These are phyloP conservation scores for Pascua sp. DNA, from an alignment of 1,284 basidiomycete genomes.

Conservation along the genomic window DNA sequence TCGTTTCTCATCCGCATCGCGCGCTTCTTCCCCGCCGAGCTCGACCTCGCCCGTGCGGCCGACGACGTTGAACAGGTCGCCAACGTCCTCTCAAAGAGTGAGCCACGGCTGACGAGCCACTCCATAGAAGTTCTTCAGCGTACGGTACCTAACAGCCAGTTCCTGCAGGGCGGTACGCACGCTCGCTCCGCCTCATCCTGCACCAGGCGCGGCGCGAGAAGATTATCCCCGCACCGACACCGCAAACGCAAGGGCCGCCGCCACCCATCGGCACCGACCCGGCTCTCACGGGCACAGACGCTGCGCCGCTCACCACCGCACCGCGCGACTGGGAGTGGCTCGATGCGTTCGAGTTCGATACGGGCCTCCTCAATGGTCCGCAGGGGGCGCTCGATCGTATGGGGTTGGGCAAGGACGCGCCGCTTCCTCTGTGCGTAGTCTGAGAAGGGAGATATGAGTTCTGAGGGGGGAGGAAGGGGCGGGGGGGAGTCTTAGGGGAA, in stretches of 20 bases:
- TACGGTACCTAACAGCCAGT: constrained; percentile 53
- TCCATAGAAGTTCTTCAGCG: too few relatives aligned
- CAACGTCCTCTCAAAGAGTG: constrained; percentile 66
- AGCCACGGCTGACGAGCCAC: constrained; percentile 14
- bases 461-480: too few relatives aligned
- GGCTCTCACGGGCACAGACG: neutral
- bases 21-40: constrained; percentile 76
- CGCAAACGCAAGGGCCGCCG: neutral
- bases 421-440: constrained; percentile 19
- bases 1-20: constrained; percentile 75
- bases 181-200: constrained; percentile 76
- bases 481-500: too few relatives aligned
- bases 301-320: neutral
- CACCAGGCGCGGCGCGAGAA: constrained; percentile 62
- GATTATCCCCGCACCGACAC: neutral
- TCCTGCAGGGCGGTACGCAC: constrained; percentile 76
- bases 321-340: neutral
- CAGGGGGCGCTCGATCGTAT: constrained; percentile 14
- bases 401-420: constrained; percentile 17
- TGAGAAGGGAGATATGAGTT: too few relatives aligned
- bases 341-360: constrained; percentile 1
- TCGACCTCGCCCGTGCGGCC: constrained; percentile 65
- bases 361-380: neutral
- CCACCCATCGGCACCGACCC: neutral
- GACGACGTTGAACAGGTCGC: constrained; percentile 69